These are phyloP conservation scores for Simmondsia chinensis DNA, from an alignment of 148 eudicot species.

Conservation along the genomic window DNA sequence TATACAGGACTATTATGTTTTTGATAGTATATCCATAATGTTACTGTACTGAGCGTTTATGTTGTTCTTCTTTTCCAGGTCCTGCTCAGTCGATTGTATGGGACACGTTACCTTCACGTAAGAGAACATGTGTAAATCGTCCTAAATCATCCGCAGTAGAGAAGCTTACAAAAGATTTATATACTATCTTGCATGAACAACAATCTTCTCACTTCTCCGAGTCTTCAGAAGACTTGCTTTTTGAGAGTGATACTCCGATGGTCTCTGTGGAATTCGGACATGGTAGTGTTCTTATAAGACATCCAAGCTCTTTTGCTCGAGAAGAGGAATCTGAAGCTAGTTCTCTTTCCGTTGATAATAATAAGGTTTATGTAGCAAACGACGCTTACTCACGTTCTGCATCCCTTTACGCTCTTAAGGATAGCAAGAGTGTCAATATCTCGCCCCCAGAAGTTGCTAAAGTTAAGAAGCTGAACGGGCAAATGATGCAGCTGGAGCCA, in stretches of 20 bases:
- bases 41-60: too few species aligned
- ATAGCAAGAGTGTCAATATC: constrained; percentile 22
- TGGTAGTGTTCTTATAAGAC: constrained; percentile 93
- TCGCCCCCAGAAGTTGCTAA: constrained; percentile 21
- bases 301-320: constrained; percentile 60
- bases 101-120: constrained; percentile 86
- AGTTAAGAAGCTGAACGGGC: constrained; percentile 30
- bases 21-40: too few species aligned
- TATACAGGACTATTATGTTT: too few species aligned
- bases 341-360: constrained; percentile 91
- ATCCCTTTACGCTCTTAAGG: constrained; percentile 20
- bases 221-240: constrained; percentile 81
- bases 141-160: constrained; percentile 80
- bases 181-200: constrained; percentile 74
- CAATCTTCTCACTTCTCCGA: constrained; percentile 67
- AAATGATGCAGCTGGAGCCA: constrained; percentile 32
- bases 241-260: constrained; percentile 81
- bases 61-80: too few species aligned
- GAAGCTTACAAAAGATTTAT: constrained; percentile 86
- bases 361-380: constrained; percentile 27
- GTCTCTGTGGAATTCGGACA: constrained; percentile 99
- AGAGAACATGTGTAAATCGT: constrained; percentile 71
- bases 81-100: constrained; percentile 72
- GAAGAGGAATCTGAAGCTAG: constrained; percentile 99
- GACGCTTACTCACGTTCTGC: constrained; percentile 45